phyloP scores from a whole-genome alignment of 2,329 filamentous ascomycete species.

The Claviceps africana region DNA sequence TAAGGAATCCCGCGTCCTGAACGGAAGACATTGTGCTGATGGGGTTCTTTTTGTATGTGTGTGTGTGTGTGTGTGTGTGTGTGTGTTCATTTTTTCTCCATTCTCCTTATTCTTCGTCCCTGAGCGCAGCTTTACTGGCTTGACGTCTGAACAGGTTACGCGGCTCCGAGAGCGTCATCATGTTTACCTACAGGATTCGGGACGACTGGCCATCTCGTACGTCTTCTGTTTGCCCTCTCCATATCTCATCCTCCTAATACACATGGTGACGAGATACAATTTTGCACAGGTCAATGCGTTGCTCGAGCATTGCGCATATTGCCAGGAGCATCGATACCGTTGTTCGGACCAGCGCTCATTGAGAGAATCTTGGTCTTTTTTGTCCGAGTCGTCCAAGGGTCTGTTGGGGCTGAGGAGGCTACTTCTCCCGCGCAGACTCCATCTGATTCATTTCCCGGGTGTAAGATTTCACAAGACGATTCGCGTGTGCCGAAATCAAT shows the following conservation, averaged over 20 bases:
- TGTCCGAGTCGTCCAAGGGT: no score
- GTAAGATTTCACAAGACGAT: no score
- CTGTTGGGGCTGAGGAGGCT: no score
- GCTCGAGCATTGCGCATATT: not conserved
- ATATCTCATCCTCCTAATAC: not conserved
- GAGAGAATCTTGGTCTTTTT: not conserved
- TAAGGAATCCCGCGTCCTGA: not conserved
- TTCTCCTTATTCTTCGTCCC: not conserved
- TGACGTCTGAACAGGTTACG: not conserved
- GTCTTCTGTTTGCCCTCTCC: not conserved
- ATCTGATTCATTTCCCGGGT: no score
- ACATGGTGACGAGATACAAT: not conserved
- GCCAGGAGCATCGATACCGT: not conserved
- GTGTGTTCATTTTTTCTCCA: no score
- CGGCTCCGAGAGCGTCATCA: not conserved
- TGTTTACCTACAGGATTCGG: not conserved
- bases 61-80: no score
- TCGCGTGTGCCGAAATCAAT: no score
- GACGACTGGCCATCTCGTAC: not conserved
- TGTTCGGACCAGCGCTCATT: not conserved
- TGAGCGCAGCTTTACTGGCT: not conserved
- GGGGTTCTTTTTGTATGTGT: not conserved
- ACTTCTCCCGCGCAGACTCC: no score
- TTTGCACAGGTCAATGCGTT: not conserved
- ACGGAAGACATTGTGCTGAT: no score